phyloP scores from a whole-genome alignment of 2,329 filamentous ascomycete genomes.

The Fusarium avenaceum region DNA sequence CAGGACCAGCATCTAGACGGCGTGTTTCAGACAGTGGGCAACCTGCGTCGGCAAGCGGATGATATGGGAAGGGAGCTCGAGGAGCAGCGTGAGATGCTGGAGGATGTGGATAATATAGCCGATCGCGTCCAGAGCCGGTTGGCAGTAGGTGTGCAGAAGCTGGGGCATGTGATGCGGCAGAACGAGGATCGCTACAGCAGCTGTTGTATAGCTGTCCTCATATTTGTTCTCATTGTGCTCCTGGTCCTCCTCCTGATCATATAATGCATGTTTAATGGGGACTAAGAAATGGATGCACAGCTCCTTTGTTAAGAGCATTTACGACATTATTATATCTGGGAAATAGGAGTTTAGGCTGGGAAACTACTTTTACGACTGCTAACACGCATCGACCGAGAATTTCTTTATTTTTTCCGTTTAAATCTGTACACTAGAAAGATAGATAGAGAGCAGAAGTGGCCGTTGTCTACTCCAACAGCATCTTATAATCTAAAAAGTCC shows the following conservation, averaged over 20 bases:
- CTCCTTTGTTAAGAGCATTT: slow-evolving; percentile 24
- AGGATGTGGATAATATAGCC: slow-evolving; percentile 85
- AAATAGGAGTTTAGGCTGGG: slow-evolving; percentile 43
- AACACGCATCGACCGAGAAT: slow-evolving; percentile 21
- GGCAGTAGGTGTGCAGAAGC: slow-evolving; percentile 86
- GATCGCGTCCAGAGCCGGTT: slow-evolving; percentile 90
- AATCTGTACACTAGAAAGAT: slow-evolving; percentile 47
- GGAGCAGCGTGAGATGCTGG: slow-evolving; percentile 91
- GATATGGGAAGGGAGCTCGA: slow-evolving; percentile 97
- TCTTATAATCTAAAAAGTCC: slow-evolving; percentile 44
- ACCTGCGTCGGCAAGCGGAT: slow-evolving; percentile 88
- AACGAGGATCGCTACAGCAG: slow-evolving; percentile 92
- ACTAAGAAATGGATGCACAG: neutral
- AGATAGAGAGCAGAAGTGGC: slow-evolving; percentile 37
- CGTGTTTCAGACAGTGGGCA: slow-evolving; percentile 93
- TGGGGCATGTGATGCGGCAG: slow-evolving; percentile 84
- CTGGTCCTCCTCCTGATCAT: slow-evolving; percentile 81
- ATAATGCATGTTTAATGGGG: slow-evolving; percentile 50
- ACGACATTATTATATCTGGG: slow-evolving; percentile 25
- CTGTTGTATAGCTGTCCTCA: slow-evolving; percentile 91
- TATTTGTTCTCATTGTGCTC: slow-evolving; percentile 88
- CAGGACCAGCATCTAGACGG: slow-evolving; percentile 94
- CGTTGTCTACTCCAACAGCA: slow-evolving; percentile 24
- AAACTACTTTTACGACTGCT: slow-evolving; percentile 28
- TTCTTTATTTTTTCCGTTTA: slow-evolving; percentile 29